Evolutionary conservation across 768 basidiomycete species (phyloP).

Genomic region (Kwoniella sp.): DNA sequence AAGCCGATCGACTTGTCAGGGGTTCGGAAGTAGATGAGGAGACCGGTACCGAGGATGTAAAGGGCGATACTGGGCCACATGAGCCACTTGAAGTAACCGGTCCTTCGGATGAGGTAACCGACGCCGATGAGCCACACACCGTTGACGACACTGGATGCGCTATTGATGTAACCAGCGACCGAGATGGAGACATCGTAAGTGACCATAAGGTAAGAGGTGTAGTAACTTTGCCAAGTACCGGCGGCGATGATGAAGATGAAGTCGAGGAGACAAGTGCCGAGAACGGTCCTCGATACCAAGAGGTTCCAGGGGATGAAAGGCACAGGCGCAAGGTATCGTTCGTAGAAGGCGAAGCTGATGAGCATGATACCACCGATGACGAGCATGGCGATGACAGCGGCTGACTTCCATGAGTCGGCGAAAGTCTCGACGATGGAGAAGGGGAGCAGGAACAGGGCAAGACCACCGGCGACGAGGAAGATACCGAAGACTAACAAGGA

Average conservation of each 20-base stretch:
- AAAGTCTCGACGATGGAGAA: conserved; percentile 53
- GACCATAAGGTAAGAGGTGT: conserved; percentile 37
- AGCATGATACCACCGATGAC: conserved; percentile 48
- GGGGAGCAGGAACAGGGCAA: conserved; percentile 54
- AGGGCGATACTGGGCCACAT: conserved; percentile 28
- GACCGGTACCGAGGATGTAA: conserved; percentile 37
- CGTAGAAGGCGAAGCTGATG: conserved; percentile 49
- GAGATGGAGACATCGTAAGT: conserved; percentile 40
- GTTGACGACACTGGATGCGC: conserved; percentile 36
- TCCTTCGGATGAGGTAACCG: conserved; percentile 38
- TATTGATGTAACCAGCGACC: conserved; percentile 38
- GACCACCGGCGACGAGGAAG: conserved; percentile 44
- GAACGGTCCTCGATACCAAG: conserved; percentile 48
- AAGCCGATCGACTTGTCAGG: conserved; percentile 34
- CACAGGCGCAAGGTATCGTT: conserved; percentile 38
- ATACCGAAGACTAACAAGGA: conserved; percentile 41
- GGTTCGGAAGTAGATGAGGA: conserved; percentile 47
- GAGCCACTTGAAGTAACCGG: conserved; percentile 43
- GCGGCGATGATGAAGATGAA: conserved; percentile 43
- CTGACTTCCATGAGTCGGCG: conserved; percentile 34
- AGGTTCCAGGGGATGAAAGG: conserved; percentile 46
- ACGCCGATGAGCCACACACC: conserved; percentile 41
- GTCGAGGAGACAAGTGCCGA: conserved; percentile 44
- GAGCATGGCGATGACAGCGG: conserved; percentile 50
- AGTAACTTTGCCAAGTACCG: conserved; percentile 47